Evolutionary conservation across 371 early-diverging fungal species (phyloP).

Genomic region (Umbelopsis sp.): DNA sequence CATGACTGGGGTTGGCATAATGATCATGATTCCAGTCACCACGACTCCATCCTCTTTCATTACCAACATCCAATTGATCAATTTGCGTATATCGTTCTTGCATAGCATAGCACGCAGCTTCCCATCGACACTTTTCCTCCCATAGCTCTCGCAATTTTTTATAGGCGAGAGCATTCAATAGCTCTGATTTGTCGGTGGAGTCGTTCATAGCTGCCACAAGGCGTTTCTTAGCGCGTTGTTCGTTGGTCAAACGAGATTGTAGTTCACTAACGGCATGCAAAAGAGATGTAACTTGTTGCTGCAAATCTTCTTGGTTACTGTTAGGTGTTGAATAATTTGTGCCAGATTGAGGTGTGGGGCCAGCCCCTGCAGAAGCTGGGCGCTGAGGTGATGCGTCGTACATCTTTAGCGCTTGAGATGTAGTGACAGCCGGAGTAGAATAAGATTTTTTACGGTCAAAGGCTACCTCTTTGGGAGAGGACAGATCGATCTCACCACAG

Average conservation of each 20-base stretch:
- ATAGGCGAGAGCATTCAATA: constrained; percentile 58
- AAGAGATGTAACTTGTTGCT: constrained; percentile 5
- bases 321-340: neutral
- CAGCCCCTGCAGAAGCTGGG: constrained; percentile 8
- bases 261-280: constrained; percentile 22
- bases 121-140: constrained; percentile 55
- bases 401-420: neutral
- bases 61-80: constrained; percentile 2
- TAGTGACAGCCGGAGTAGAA: neutral
- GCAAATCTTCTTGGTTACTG: constrained; percentile 1
- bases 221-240: constrained; percentile 37
- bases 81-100: constrained; percentile 28
- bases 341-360: neutral
- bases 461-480: neutral
- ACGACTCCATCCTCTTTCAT: constrained; percentile 1
- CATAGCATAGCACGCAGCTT: constrained; percentile 46
- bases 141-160: constrained; percentile 61
- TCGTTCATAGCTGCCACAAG: constrained; percentile 56
- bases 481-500: neutral
- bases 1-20: neutral
- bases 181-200: constrained; percentile 60
- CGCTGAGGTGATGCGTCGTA: constrained; percentile 4
- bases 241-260: constrained; percentile 35
- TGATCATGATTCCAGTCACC: neutral
- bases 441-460: constrained; percentile 16